Base-by-base conservation (phyloP, 352 stramenopile species). In the Phytophthora megakarya region DNA sequence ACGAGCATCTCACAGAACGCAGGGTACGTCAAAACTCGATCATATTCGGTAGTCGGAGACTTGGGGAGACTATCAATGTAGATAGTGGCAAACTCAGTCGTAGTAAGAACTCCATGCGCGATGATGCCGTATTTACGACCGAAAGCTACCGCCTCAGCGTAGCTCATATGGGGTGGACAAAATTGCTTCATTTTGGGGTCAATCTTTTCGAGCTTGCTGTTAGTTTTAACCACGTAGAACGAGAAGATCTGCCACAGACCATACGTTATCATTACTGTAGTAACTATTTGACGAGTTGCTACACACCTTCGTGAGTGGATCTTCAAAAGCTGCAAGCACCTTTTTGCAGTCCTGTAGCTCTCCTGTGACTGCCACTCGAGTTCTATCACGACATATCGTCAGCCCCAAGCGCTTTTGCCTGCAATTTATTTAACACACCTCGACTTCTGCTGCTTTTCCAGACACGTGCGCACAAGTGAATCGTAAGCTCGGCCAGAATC, bases 31-130 rank as follows among this genome's bases (percentile, higher is more conserved):
- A 94, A 58, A 50, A 88, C 81, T 6, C 83, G 83, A 21, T 90
- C 73, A 49, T 75, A 75, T 57, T 92, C 80, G 22, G 81, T 70
- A n/a, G 46, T 37, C 1, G 77, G 79, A 0, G 65, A 53, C 52
- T 90, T 92, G 12, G 71, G 52, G 15, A 94, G 72, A 49, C 81
- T 86, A 67, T 92, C 85, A 56, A 92, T 86, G 65, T 92, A 94
- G 19, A 86, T 71, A 2, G 64, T 76, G 25, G 83, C 75, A 49
- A 92, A 94, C 66, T 91, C 81, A 58, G 83, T 92, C 44, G 83
- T 90, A 10, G 81, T 92, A 38, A 94, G 61, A 33, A 91, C 82
- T 1, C 82, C 79, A 48, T 88, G 80, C 12, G 80, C 75, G n/a
- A 92, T 91, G 49, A 94, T 70, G 22, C 83, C 85, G 60, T 92